phyloP scores from a whole-genome alignment of 2,329 filamentous ascomycete species.

The Aspergillus fischeri region DNA sequence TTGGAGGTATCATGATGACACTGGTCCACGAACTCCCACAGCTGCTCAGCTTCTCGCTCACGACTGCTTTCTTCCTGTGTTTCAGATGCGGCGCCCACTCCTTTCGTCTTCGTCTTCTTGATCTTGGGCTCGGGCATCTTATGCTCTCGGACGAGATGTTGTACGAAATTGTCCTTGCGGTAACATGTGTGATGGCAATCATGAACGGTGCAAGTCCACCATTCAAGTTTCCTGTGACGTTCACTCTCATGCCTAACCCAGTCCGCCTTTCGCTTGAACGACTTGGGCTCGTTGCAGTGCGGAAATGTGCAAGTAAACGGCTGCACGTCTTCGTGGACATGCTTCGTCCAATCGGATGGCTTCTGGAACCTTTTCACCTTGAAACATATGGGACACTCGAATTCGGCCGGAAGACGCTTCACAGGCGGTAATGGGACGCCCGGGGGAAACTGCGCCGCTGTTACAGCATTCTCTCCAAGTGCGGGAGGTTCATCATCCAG shows the following conservation, averaged over 20 bases:
- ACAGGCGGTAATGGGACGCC: slow-evolving; percentile 82
- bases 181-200: slow-evolving; percentile 81
- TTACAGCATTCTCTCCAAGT: slow-evolving; percentile 64
- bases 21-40: slow-evolving; percentile 72
- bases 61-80: slow-evolving; percentile 20
- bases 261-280: slow-evolving; percentile 92
- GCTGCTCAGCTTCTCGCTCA: slow-evolving; percentile 52
- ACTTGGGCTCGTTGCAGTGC: slow-evolving; percentile 76
- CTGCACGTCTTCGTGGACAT: slow-evolving; percentile 89
- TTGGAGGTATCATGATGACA: slow-evolving; percentile 68
- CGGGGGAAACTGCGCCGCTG: slow-evolving; percentile 68
- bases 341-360: slow-evolving; percentile 95
- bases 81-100: slow-evolving; percentile 41
- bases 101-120: slow-evolving; percentile 62
- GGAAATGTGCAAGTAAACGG: slow-evolving; percentile 92
- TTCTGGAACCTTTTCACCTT: slow-evolving; percentile 80
- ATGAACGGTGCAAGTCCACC: slow-evolving; percentile 79
- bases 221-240: slow-evolving; percentile 81
- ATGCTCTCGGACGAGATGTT: slow-evolving; percentile 88
- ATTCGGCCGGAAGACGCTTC: slow-evolving; percentile 71
- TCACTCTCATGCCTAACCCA: slow-evolving; percentile 96
- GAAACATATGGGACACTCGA: slow-evolving; percentile 87
- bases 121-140: slow-evolving; percentile 78
- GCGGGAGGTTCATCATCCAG: slow-evolving; percentile 65
- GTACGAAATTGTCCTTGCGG: slow-evolving; percentile 86